Evolutionary conservation across 2,329 filamentous ascomycete species (phyloP).

Genomic region (Sporothrix mexicana): DNA sequence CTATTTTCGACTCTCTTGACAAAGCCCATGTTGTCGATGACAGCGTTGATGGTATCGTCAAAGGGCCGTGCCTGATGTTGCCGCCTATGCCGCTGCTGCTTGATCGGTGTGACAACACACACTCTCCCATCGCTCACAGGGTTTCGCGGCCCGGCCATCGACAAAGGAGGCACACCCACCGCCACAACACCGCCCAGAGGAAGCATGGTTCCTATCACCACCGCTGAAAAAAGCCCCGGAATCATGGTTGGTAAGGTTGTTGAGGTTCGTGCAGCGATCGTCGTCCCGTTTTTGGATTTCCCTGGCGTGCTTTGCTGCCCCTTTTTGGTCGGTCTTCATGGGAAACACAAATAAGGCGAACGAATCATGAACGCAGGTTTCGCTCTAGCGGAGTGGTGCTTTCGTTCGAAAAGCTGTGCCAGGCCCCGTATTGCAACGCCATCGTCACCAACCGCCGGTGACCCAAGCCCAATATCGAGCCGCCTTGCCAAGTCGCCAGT

Average conservation of each 20-base stretch:
- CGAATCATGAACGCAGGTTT: neutral
- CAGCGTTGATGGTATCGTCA: neutral
- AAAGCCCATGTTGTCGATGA: neutral
- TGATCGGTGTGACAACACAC: conserved; percentile 39
- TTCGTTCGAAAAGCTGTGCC: conserved; percentile 7
- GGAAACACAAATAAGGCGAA: neutral
- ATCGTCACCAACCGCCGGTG: neutral
- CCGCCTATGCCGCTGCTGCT: conserved; percentile 28
- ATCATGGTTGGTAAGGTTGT: conserved; percentile 6
- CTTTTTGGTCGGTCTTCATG: neutral
- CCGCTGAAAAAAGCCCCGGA: neutral
- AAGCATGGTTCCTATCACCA: conserved; percentile 8
- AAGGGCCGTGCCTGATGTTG: conserved; percentile 28
- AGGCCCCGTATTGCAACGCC: neutral
- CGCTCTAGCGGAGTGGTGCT: conserved; percentile 9
- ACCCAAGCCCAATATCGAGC: conserved; percentile 14
- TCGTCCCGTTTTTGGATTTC: neutral
- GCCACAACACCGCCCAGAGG: neutral
- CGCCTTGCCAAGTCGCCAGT: conserved; percentile 12
- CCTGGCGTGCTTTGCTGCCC: too few relatives aligned
- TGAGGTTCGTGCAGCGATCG: conserved; percentile 1
- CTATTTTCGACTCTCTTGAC: neutral
- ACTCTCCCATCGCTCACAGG: conserved; percentile 37
- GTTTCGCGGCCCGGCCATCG: conserved; percentile 11
- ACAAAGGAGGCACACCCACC: neutral